Evolutionary conservation across 2,329 filamentous ascomycete genomes (phyloP), one percentile per base, ranked within the genome.

Genomic region (Xylaria sp.): DNA sequence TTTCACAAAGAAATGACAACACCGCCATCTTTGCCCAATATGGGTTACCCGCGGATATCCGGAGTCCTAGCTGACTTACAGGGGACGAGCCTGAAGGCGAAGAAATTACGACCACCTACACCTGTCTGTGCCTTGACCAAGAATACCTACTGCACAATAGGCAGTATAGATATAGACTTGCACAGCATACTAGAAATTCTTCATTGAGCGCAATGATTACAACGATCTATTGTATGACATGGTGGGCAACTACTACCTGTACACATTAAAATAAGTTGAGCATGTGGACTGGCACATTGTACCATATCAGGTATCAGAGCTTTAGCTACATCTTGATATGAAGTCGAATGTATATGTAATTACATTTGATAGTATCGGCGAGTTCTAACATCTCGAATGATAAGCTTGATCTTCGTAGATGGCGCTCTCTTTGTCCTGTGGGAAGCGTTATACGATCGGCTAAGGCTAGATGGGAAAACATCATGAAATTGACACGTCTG

Each of bases 1-100:
- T 54, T 54, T 26, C 26, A n/a, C 51, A 23, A 10, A 17, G 15
- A 31, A 17, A 62, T 62, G 59, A 54, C 51, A 63, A 63, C 40
- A 63, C 57, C 40, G 44, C 31, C n/a, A n/a, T n/a, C n/a, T n/a
- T n/a, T n/a, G n/a, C n/a, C n/a, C n/a, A 9, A 56, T 44, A 28
- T 33, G 4, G 6, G 13, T 40, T 28, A 40, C 20, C 51, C 61
- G 61, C 40, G 40, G 11, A 38, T 63, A 63, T 28, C 60, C 60
- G 61, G 28, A 13, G n/a, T 48, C 51, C 40, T 48, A 56, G 4
- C 48, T 44, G 33, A 20, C 48, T 44, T 11, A 20, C n/a, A 57
- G 33, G 33, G 53, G 36, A 26, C 0, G 2, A 26, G 10, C 33
- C 11, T 4, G 3, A 26, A 20, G 42, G 17, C 42, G 42, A 10